Evolutionary conservation across 495 filamentous ascomycete species (phyloP).

Genomic region (Pyronema domesticum): DNA sequence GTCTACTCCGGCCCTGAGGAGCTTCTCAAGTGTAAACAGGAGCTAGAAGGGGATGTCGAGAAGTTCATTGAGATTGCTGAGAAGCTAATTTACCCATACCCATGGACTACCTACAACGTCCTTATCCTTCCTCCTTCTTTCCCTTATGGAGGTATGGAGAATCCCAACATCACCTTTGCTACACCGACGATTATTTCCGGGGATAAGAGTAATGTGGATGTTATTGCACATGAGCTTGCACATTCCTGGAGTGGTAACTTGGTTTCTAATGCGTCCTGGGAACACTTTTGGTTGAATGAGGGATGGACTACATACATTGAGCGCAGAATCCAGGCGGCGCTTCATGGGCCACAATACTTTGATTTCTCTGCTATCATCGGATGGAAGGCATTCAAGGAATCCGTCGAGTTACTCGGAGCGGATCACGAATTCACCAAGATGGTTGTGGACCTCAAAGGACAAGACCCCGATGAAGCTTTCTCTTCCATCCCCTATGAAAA

Average conservation of each 20-base stretch:
- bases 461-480: slow-evolving; percentile 91
- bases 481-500: slow-evolving; percentile 68
- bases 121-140: slow-evolving; percentile 61
- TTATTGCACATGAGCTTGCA: slow-evolving; percentile 85
- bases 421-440: slow-evolving; percentile 88
- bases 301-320: slow-evolving; percentile 38
- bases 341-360: slow-evolving; percentile 67
- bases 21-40: slow-evolving; percentile 66
- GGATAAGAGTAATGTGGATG: slow-evolving; percentile 85
- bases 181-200: slow-evolving; percentile 84
- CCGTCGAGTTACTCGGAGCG: slow-evolving; percentile 54
- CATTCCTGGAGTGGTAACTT: slow-evolving; percentile 92
- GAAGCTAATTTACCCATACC: slow-evolving; percentile 36
- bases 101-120: slow-evolving; percentile 89
- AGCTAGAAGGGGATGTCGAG: slow-evolving; percentile 76
- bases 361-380: slow-evolving; percentile 88
- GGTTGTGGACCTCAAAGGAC: slow-evolving; percentile 64
- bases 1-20: slow-evolving; percentile 79
- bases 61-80: slow-evolving; percentile 79
- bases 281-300: slow-evolving; percentile 86
- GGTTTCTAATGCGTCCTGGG: slow-evolving; percentile 79
- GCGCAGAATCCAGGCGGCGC: slow-evolving; percentile 46
- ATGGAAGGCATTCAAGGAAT: slow-evolving; percentile 52
- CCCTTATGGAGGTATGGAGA: slow-evolving; percentile 79
- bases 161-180: slow-evolving; percentile 82